phyloP scores from a whole-genome alignment of 768 basidiomycete genomes.

The Suillus subaureus region DNA sequence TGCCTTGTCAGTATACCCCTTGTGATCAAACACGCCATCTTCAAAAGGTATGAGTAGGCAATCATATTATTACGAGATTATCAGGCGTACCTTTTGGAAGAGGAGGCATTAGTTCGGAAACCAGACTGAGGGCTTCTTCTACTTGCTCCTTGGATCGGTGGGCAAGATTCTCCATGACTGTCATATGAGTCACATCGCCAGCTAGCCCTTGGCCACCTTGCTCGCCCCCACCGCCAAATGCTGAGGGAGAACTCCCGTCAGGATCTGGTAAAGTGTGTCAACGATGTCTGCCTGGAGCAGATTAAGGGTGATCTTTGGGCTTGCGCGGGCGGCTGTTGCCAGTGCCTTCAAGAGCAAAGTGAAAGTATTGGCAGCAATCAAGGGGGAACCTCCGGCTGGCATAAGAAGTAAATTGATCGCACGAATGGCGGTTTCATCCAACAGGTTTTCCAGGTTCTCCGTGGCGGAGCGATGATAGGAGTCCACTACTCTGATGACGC shows the following conservation, averaged over 20 bases:
- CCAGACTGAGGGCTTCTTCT: slow-evolving; percentile 87
- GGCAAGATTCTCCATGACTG: slow-evolving; percentile 95
- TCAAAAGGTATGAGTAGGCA: neutral
- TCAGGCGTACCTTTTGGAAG: slow-evolving; percentile 74
- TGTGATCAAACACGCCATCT: slow-evolving; percentile 97
- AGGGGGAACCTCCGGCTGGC: slow-evolving; percentile 83
- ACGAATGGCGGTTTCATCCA: slow-evolving; percentile 76
- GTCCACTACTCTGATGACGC: slow-evolving; percentile 92
- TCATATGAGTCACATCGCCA: slow-evolving; percentile 92
- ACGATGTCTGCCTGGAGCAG: slow-evolving; percentile 93
- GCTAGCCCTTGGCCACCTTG: slow-evolving; percentile 81
- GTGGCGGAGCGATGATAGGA: slow-evolving; percentile 84
- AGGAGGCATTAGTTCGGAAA: slow-evolving; percentile 92
- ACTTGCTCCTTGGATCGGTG: slow-evolving; percentile 97
- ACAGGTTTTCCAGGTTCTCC: slow-evolving; percentile 84
- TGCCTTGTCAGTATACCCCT: slow-evolving; percentile 86
- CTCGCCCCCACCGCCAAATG: slow-evolving; percentile 43
- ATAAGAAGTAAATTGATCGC: slow-evolving; percentile 86
- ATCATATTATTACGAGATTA: neutral
- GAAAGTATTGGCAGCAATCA: slow-evolving; percentile 86
- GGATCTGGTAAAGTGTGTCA: slow-evolving; percentile 89
- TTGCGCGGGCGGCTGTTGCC: slow-evolving; percentile 85
- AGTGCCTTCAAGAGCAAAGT: slow-evolving; percentile 85
- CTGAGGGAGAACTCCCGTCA: slow-evolving; percentile 88
- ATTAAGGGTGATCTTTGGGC: slow-evolving; percentile 83